Evolutionary conservation across 371 early-diverging fungal genomes (phyloP), one percentile per base, ranked within the genome.

Genomic region (Sporodiniella umbellata): DNA sequence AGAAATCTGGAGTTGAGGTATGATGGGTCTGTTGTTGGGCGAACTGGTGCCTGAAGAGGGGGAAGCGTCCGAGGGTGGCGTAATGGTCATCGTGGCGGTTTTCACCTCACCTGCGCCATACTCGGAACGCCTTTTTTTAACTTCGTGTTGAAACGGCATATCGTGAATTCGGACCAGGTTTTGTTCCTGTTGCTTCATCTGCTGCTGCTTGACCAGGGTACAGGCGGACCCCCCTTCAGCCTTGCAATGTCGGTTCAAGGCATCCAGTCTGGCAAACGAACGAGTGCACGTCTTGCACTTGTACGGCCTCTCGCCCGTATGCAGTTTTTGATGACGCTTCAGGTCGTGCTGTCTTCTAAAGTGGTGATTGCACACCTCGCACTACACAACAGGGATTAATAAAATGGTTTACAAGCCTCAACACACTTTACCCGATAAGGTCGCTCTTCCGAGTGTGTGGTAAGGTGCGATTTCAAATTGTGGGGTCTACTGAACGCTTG

Each of bases 261-360:
- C 91, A 61, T 90, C 90, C 24, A 88, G 56, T 23, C 91, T 80
- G 5, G 89, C 84, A 75, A 90, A 90, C 46, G 85, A 75, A 21
- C 88, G 68, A 42, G 53, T 53, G 47, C 70, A 72, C 30, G 49
- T 53, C 39, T 54, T 54, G 40, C 70, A 72, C 14, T 62, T 58
- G 50, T 84, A 82, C 0, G 90, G 89, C 49, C 83, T 73, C 53
- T 87, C 87, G 4, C 90, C 90, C 4, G 89, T 87, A 52, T 90
- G 90, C 23, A 86, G 56, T 42, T 85, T 80, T 71, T 83, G 79
- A 59, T 89, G 89, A 24, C 89, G 77, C 68, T 87, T 87, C 42
- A 89, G 60, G 56, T 89, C 89, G 64, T 89, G 89, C 35, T 85
- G 85, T 6, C 89, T 75, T 33, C 86, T 75, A 62, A 89, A 89